Evolutionary conservation across 202 grass and related monocot species (phyloP), one percentile per base, ranked within the genome.

Genomic region (Panicum virgatum): DNA sequence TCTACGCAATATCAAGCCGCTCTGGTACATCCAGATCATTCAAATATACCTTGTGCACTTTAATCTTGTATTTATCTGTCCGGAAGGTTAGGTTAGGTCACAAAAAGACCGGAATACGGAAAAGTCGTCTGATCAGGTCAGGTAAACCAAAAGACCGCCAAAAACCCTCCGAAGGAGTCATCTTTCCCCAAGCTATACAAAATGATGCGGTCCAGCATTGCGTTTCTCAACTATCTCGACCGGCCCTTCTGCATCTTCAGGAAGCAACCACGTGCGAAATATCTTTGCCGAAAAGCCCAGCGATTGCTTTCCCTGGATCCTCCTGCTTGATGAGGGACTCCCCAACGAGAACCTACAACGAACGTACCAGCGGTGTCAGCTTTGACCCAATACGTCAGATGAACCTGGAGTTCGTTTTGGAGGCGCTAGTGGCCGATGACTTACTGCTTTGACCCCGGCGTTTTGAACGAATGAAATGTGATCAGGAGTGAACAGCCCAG

Each of bases 241-340:
- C 18, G n/a, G 16, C 48, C 19, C 16, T 67, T 66, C 7, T 16
- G 5, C 37, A 22, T 63, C 62, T 77, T 27, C 48, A 87, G 12
- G 52, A 56, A 73, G 76, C 72, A 82, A 53, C 63, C 32, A 52
- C 44, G 4, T 36, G 76, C n/a, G 92, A 89, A 47, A 98, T 93
- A 25, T 93, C 92, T 87, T 90, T 93, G 30, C 96, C 96, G 12
- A 94, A 91, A 72, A 98, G 90, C 37, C 90, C 86, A 47, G 90
- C 79, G 10, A 95, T 95, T 67, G 90, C 96, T 90, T 87, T 90
- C 45, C 96, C 96, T 25, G 96, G 96, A 91, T 98, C 90, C 57
- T 98, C 96, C 62, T 95, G 92, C 62, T 91, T 98, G 80, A 98
- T 87, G 50, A 95, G 90, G 71, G 96, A 98, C 63, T 98, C 96